These are phyloP conservation scores for Nicotiana paniculata DNA, from an alignment of 257 asterid species.

Conservation along the genomic window DNA sequence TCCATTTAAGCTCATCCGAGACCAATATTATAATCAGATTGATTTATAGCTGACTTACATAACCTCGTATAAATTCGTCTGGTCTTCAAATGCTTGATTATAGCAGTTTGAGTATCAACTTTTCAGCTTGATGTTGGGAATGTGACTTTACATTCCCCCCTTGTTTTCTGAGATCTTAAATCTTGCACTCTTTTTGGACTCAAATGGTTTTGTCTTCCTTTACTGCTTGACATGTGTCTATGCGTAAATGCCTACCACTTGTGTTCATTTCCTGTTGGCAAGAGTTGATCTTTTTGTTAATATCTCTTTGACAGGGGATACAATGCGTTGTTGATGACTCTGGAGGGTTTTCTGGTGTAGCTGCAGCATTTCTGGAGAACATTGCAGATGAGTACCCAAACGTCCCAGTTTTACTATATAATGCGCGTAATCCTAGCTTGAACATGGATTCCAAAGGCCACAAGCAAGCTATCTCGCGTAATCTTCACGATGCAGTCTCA, in stretches of 20 bases:
- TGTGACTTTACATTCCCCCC: neutral
- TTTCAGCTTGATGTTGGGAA: neutral
- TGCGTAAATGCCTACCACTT: neutral
- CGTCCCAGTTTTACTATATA: conserved; percentile 70
- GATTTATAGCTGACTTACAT: neutral
- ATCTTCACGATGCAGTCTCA: conserved; percentile 84
- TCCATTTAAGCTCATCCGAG: too few relatives aligned
- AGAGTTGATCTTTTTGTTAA: neutral
- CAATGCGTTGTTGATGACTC: conserved; percentile 76
- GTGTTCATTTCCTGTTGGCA: neutral
- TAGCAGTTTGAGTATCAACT: neutral
- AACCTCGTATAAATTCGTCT: neutral
- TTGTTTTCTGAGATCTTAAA: neutral
- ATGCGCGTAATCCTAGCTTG: conserved; percentile 50
- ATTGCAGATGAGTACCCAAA: conserved; percentile 90
- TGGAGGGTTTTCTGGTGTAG: conserved; percentile 90
- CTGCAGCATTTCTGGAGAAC: conserved; percentile 71
- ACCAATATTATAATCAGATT: too few relatives aligned
- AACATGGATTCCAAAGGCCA: conserved; percentile 35
- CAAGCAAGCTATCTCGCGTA: conserved; percentile 40
- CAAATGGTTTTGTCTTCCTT: neutral
- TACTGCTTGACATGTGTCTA: neutral
- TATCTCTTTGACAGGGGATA: conserved; percentile 50
- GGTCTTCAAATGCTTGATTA: neutral
- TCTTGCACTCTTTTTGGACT: neutral